Base-by-base conservation (phyloP, 2,329 filamentous ascomycete species). In the Eutypa lata region DNA sequence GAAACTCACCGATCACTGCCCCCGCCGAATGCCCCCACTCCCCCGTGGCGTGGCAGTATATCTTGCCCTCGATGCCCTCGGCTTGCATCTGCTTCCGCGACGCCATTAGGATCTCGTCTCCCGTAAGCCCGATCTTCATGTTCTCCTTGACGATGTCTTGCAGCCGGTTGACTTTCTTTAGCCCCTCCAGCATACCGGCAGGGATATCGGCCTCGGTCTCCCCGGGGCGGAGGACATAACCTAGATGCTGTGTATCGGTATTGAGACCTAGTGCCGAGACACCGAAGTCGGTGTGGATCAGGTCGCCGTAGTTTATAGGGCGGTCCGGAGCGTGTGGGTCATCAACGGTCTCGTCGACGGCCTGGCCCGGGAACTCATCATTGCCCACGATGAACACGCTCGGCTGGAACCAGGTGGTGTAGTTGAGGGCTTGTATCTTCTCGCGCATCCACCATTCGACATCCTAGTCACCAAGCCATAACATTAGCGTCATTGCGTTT, bases 371-470 rank as follows among this genome's bases (percentile, higher is more conserved):
- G 38, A 61, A 58, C 11, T 60, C 62, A 22, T 63, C 57, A 37
- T 65, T 65, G 2, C 65, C 67, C 21, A 79, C 57, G 50, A 79
- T 70, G 46, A 65, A 72, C 16, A 79, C 76, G 50, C 67, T 66
- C 2, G 76, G 76, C 18, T 78, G 75, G 58, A 80, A 80, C 77
- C 77, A 80, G 4, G 77, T 79, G 6, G 74, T 76, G 64, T 78
- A 78, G 61, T 80, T 79, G 50, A 76, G 66, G 28, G 69, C 67
- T 61, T 77, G 73, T 21, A 79, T 71, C 57, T 71, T 72, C 38
- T 77, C 75, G n/a, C 76, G 69, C 64, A 79, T 68, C 76, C 76
- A 79, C 77, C 77, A 80, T 57, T 76, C 75, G 2, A 80, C 67
- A 52, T 79, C 77, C 65, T 65, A 50, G 10, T 1, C 28, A 21